Evolutionary conservation across 768 basidiomycete species (phyloP).

Genomic region (Psilocybe cyanescens): DNA sequence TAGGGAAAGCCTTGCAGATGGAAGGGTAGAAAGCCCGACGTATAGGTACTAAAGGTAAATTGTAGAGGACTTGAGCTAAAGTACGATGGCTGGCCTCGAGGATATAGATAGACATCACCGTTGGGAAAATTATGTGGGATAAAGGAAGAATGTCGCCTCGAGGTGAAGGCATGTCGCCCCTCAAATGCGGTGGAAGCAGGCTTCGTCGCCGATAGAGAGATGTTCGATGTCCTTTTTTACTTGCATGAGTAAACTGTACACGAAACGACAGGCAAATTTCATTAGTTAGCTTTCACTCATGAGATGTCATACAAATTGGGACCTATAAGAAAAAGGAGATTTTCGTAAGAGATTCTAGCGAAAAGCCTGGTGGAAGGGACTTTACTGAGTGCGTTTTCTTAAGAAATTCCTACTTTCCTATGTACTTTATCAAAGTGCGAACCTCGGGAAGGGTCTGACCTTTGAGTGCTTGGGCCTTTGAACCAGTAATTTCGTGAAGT

Average conservation of each 20-base stretch:
- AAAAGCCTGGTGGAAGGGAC: too few species aligned
- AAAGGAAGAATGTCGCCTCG: background rate
- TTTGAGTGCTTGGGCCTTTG: background rate
- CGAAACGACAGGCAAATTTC: background rate
- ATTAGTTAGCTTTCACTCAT: background rate
- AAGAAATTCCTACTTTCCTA: background rate
- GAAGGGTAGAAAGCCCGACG: too few species aligned
- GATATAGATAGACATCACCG: background rate
- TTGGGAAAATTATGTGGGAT: background rate
- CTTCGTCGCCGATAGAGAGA: too few species aligned
- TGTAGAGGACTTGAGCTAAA: background rate
- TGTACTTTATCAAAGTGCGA: too few species aligned
- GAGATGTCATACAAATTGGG: background rate
- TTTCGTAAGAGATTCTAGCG: too few species aligned
- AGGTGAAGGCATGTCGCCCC: background rate
- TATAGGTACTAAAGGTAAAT: too few species aligned
- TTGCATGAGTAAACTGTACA: background rate
- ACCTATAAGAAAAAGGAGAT: background rate
- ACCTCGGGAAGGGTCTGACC: background rate
- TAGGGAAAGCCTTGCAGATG: too few species aligned
- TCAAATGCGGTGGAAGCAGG: background rate
- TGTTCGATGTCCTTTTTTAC: background rate
- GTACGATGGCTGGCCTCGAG: background rate
- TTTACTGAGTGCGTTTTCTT: background rate
- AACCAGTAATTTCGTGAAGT: background rate